Evolutionary conservation across 495 filamentous ascomycete genomes (phyloP).

Genomic region (Lepraria neglecta): DNA sequence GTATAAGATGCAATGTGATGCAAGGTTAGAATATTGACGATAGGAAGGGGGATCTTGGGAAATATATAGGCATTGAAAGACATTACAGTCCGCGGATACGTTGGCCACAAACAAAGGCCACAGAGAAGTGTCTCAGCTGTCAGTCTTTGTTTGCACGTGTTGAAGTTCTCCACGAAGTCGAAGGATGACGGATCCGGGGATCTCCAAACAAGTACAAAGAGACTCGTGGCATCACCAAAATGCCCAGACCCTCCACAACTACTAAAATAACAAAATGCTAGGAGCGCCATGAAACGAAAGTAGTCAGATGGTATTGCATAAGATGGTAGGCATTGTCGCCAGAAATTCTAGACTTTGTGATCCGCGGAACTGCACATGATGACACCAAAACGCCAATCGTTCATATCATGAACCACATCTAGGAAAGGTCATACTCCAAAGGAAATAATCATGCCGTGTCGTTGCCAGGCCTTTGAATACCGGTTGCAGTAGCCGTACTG

Average conservation of each 20-base stretch:
- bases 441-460: slow-evolving; percentile 21
- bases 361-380: background rate
- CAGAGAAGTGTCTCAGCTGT: background rate
- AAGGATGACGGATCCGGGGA: slow-evolving; percentile 6
- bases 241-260: background rate
- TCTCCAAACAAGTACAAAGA: background rate
- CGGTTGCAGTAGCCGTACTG: slow-evolving; percentile 52
- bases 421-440: background rate
- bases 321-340: background rate
- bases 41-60: too few relatives aligned
- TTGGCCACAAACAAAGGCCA: background rate
- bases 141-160: slow-evolving; percentile 4
- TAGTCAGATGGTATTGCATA: background rate
- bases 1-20: background rate
- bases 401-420: background rate
- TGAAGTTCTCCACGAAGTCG: background rate
- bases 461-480: slow-evolving; percentile 33
- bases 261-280: background rate
- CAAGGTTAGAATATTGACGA: background rate
- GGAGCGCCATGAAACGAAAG: background rate
- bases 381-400: slow-evolving; percentile 10
- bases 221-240: background rate
- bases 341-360: background rate
- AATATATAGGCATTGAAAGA: background rate
- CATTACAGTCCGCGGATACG: background rate